Percentiles rank a stretch among this genome's conserved stretches.
Conservation (phyloP, 768 basidiomycete genomes). For the Boletus vinaceobasis region DNA sequence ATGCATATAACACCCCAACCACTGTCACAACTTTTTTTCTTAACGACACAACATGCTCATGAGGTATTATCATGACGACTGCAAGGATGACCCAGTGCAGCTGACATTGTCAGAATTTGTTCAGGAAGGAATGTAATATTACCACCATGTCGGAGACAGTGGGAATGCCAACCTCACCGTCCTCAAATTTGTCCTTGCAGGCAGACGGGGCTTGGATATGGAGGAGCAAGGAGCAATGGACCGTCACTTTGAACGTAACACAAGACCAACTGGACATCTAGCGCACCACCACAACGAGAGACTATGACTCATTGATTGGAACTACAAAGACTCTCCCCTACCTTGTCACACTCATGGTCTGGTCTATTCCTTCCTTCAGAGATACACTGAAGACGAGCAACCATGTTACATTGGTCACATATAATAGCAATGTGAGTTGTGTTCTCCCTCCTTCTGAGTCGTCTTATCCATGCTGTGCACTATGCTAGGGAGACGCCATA, state of each 20-base stretch:
- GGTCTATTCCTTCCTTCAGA: not conserved
- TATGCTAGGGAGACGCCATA: not conserved
- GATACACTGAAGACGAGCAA: not conserved
- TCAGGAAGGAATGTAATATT: too few relatives aligned
- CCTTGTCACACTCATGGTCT: not conserved
- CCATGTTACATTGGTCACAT: not conserved
- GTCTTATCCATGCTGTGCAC: too few relatives aligned
- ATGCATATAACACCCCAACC: too few relatives aligned
- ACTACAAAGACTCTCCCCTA: not conserved
- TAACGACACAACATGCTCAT: too few relatives aligned
- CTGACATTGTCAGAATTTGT: not conserved
- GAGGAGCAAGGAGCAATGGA: not conserved
- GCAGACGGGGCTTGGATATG: not conserved
- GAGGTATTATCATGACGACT: too few relatives aligned
- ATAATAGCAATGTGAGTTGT: too few relatives aligned
- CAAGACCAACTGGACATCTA: not conserved
- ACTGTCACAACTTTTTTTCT: too few relatives aligned
- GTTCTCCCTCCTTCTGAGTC: too few relatives aligned
- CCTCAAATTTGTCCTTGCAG: slow-evolving; percentile 6
- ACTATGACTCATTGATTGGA: slow-evolving; percentile 10
- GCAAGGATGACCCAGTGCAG: too few relatives aligned
- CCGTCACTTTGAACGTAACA: not conserved
- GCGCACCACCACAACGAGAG: not conserved
- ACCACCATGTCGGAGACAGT: too few relatives aligned
- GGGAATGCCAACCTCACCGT: not conserved